Base-by-base conservation (phyloP, 345 rosid genomes). In the Populus tremula region DNA sequence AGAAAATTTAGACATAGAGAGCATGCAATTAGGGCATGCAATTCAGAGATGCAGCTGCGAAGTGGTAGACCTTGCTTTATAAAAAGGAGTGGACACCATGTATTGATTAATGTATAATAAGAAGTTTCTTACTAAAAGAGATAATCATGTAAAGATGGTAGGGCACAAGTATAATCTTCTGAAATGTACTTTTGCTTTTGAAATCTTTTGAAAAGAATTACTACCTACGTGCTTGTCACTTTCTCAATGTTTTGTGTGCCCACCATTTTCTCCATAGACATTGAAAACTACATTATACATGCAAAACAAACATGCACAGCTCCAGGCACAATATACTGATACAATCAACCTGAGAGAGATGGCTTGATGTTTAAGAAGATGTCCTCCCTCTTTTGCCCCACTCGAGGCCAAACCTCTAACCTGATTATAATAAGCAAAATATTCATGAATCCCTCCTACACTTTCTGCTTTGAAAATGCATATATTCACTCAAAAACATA, bases 111-210 rank as follows among this genome's bases (percentile, higher is more conserved):
- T 80, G 84, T 72, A 82, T 77, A 43, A 84, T 80, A 83, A 81
- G 86, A 87, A 82, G 88, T 81, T 85, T 84, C 87, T 78, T 77
- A 62, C 38, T 72, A 80, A 69, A 85, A 73, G 77, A 82, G 80
- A 84, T 75, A 73, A 79, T 75, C 84, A 71, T 78, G 85, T 83
- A 87, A 87, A 79, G 78, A 85, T 82, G 87, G 87, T 81, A 85
- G 88, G 90, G 86, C 78, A 88, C 88, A 85, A 53, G 77, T 67
- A 83, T 84, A 70, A 86, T 86, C 87, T 82, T 75, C 88, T 76
- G 71, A 82, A 80, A 67, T 68, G 49, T 74, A 73, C 72, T 79
- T 85, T 81, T 66, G 82, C 82, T 85, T 81, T 81, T 76, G 59
- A 63, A 70, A 82, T 84, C 84, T 85, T 83, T 76, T 77, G 65